These are phyloP conservation scores for Penicillium subrubescens DNA, from an alignment of 495 filamentous ascomycete species.

Conservation along the genomic window DNA sequence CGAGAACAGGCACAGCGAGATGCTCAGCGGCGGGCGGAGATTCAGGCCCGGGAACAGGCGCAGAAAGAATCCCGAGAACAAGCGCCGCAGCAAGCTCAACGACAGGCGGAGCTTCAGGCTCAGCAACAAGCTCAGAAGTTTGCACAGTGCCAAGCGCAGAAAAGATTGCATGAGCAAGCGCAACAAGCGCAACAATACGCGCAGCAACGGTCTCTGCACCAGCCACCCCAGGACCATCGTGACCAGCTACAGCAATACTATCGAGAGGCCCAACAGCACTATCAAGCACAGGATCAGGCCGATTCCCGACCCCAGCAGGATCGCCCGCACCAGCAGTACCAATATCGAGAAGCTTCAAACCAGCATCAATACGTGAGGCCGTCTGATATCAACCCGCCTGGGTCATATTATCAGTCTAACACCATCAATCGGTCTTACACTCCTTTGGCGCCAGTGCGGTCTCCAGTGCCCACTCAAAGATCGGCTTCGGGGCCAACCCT, in stretches of 20 bases:
- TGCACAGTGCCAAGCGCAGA: not conserved
- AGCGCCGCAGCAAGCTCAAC: not conserved
- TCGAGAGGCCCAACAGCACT: not conserved
- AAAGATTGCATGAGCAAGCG: not conserved
- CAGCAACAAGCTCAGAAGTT: not conserved
- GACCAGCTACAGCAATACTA: conserved; percentile 2
- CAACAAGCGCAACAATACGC: not conserved
- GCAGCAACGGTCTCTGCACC: not conserved
- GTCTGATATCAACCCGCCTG: not conserved
- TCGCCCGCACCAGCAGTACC: not conserved
- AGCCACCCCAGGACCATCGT: not conserved
- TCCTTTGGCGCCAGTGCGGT: not conserved
- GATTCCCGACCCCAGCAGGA: not conserved
- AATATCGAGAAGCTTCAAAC: not conserved
- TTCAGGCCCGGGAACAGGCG: not conserved
- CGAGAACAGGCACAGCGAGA: not conserved
- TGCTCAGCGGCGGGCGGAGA: not conserved
- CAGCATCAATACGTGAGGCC: conserved; percentile 9
- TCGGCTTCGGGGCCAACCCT: not conserved
- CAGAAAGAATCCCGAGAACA: not conserved
- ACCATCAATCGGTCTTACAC: not conserved
- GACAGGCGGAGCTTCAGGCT: not conserved
- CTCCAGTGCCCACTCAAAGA: not conserved
- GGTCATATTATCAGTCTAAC: not conserved
- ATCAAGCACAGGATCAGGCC: not conserved